Evolutionary conservation across 1,284 basidiomycete genomes (phyloP).

Genomic region (Somion occarium): DNA sequence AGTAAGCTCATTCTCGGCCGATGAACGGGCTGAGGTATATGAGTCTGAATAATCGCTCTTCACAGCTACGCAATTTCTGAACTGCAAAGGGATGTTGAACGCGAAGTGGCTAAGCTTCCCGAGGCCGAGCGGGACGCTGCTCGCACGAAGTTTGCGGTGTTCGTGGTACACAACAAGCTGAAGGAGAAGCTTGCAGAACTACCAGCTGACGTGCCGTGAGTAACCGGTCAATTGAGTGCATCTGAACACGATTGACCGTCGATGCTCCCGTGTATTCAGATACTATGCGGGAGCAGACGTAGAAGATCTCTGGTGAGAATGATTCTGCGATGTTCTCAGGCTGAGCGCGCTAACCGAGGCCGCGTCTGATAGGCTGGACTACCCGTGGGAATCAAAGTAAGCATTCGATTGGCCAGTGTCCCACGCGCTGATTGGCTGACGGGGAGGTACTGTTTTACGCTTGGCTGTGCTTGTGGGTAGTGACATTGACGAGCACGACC

Average conservation of each 20-base stretch:
- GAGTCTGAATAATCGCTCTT: not conserved
- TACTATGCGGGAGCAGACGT: slow-evolving; percentile 70
- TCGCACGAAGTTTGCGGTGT: slow-evolving; percentile 82
- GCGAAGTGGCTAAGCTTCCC: slow-evolving; percentile 59
- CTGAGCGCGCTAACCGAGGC: slow-evolving; percentile 5
- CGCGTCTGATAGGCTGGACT: slow-evolving; percentile 59
- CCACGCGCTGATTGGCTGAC: slow-evolving; percentile 4
- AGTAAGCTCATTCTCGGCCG: slow-evolving; percentile 40
- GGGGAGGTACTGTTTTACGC: slow-evolving; percentile 4
- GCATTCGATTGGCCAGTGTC: slow-evolving; percentile 17
- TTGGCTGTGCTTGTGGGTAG: slow-evolving; percentile 31
- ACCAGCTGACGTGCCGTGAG: slow-evolving; percentile 62
- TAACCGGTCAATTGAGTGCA: slow-evolving; percentile 11
- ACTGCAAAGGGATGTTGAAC: slow-evolving; percentile 81
- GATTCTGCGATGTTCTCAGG: slow-evolving; percentile 8
- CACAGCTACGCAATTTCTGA: slow-evolving; percentile 83
- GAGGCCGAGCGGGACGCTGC: slow-evolving; percentile 68
- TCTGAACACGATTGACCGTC: not conserved
- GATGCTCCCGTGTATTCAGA: slow-evolving; percentile 30
- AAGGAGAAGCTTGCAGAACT: slow-evolving; percentile 79
- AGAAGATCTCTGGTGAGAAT: slow-evolving; percentile 42
- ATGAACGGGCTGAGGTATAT: slow-evolving; percentile 5
- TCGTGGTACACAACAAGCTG: slow-evolving; percentile 94
- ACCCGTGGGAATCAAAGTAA: slow-evolving; percentile 78
- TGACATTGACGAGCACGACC: slow-evolving; percentile 77